phyloP scores from a whole-genome alignment of 345 rosid genomes.

The Populus ilicifolia region DNA sequence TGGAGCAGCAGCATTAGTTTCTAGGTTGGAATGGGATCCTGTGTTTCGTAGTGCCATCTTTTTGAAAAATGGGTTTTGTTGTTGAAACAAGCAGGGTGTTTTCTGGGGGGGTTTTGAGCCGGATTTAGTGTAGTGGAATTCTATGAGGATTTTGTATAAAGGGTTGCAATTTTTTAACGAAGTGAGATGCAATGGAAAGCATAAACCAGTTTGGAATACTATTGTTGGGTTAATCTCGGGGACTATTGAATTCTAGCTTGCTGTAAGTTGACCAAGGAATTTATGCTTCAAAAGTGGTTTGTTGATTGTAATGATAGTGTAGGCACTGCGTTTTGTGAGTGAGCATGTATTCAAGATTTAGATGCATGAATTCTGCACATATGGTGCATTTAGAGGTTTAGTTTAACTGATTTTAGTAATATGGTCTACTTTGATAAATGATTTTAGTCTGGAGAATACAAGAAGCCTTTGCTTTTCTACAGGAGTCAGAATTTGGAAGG shows the following conservation, averaged over 20 bases:
- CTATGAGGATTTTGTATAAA: conserved; percentile 53
- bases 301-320: conserved; percentile 47
- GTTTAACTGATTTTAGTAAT: conserved; percentile 61
- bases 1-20: conserved; percentile 38
- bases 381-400: conserved; percentile 40
- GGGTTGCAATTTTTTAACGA: conserved; percentile 48
- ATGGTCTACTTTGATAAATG: conserved; percentile 68
- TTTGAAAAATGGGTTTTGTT: conserved; percentile 47
- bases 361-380: conserved; percentile 50
- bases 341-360: conserved; percentile 67
- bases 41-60: conserved; percentile 64
- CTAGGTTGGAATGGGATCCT: conserved; percentile 54
- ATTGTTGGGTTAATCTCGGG: conserved; percentile 59
- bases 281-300: conserved; percentile 63
- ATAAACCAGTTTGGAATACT: conserved; percentile 57
- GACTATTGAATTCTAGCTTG: conserved; percentile 38
- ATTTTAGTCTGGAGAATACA: conserved; percentile 54
- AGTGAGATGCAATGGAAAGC: conserved; percentile 43
- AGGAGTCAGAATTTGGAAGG: conserved; percentile 43
- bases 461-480: conserved; percentile 45
- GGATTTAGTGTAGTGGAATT: conserved; percentile 73
- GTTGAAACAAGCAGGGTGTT: conserved; percentile 60
- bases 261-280: conserved; percentile 47
- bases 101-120: conserved; percentile 36
- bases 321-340: conserved; percentile 57